Evolutionary conservation across 768 basidiomycete genomes (phyloP), one percentile per base, ranked within the genome.

Genomic region (Boletus rubropictus): DNA sequence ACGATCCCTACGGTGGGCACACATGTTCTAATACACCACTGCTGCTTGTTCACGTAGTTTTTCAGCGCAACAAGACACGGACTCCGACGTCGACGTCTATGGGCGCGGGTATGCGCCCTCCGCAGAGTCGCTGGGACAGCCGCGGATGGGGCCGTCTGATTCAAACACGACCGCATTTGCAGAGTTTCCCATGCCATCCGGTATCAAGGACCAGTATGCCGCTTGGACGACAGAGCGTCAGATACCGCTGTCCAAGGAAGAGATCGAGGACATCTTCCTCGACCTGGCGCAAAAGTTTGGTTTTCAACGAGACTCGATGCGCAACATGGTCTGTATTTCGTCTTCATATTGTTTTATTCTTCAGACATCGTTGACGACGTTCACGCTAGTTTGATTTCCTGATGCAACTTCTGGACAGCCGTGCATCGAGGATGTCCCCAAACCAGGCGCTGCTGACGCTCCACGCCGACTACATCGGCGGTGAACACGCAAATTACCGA

Each of bases 211-310:
- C 57, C 82, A 91, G 32, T 97, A 97, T 62, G 89, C 95, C 0
- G 92, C 95, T 1, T 99, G 96, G 96, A 83, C 82, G 9, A 68
- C 82, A 33, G 96, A 98, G 42, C 84, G 89, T 12, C 83, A 88
- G 55, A 96, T 97, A 51, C 95, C 95, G n/a, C 74, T 99, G 12
- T 94, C 92, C 17, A 97, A 98, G 74, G 96, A 99, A 68, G 96
- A 97, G 73, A 97, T 98, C 46, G 95, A 98, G 66, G 96, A 99
- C 63, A 90, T 99, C 41, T 90, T 98, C 64, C 80, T 97, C 42
- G 96, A 98, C 72, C 77, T 99, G 28, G 86, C 92, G 22, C 93
- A 97, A 76, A 99, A 98, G 70, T 99, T 98, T 69, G 96, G 96
- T 51, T 99, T 99, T 64, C 96, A 94, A 72, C 76, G 84, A 48